Evolutionary conservation across 495 filamentous ascomycete genomes (phyloP).

Genomic region (Penicillium verhagenii): DNA sequence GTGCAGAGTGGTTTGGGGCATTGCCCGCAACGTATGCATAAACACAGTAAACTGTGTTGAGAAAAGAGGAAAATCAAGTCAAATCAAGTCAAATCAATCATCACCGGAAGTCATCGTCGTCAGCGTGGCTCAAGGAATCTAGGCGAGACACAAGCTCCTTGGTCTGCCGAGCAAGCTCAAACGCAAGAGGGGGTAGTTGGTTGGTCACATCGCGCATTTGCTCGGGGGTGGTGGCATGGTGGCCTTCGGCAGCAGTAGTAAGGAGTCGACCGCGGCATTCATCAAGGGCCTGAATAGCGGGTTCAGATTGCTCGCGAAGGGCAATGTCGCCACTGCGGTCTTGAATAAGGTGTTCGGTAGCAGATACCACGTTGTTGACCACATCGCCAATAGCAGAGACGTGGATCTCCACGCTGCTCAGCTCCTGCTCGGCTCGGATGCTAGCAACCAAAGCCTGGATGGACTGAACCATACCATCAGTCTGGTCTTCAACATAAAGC

Average conservation of each 20-base stretch:
- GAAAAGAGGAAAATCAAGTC: neutral
- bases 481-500: constrained; percentile 85
- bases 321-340: constrained; percentile 37
- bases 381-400: constrained; percentile 69
- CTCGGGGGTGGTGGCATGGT: constrained; percentile 49
- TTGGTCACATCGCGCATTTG: constrained; percentile 65
- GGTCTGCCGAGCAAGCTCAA: constrained; percentile 80
- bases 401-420: constrained; percentile 65
- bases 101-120: constrained; percentile 47
- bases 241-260: constrained; percentile 63
- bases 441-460: constrained; percentile 79
- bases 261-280: constrained; percentile 64
- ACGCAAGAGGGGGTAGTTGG: constrained; percentile 77
- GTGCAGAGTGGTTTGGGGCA: neutral
- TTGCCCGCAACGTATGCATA: neutral
- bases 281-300: constrained; percentile 61
- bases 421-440: constrained; percentile 68
- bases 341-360: constrained; percentile 60
- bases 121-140: constrained; percentile 33
- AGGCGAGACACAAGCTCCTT: constrained; percentile 65
- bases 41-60: neutral
- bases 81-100: constrained; percentile 8
- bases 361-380: constrained; percentile 64
- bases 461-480: constrained; percentile 72
- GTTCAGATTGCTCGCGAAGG: constrained; percentile 56